These are phyloP conservation scores for Podospora pseudopauciseta DNA, from an alignment of 495 filamentous ascomycete genomes.

Conservation along the genomic window DNA sequence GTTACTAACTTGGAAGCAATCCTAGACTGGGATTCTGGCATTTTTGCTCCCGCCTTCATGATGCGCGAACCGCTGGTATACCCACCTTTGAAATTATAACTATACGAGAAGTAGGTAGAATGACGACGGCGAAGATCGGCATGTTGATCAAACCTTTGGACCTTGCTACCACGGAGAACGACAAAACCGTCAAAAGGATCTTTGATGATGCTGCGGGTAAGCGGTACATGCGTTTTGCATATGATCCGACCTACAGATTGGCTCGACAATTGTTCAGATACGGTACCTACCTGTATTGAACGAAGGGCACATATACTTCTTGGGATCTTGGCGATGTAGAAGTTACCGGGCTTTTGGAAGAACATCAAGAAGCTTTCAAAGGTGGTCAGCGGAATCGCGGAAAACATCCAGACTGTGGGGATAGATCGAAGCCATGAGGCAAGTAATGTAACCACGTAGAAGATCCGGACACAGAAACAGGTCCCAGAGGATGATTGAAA, in stretches of 20 bases:
- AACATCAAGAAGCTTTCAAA: not conserved
- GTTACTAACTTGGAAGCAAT: not conserved
- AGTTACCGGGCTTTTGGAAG: not conserved
- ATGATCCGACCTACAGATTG: conserved; percentile 6
- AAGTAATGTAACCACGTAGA: not conserved
- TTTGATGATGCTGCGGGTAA: conserved; percentile 8
- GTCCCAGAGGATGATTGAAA: not conserved
- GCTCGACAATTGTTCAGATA: conserved; percentile 7
- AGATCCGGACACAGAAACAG: not conserved
- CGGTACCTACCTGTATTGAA: not conserved
- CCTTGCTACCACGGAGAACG: not conserved
- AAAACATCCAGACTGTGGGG: not conserved
- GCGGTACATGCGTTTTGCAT: conserved; percentile 5
- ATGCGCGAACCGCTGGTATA: conserved; percentile 4
- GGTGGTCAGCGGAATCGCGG: not conserved
- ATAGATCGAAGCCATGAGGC: not conserved
- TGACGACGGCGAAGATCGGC: not conserved
- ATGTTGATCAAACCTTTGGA: not conserved
- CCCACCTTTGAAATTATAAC: conserved; percentile 6
- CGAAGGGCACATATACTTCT: not conserved
- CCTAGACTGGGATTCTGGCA: conserved; percentile 8
- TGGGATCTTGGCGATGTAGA: not conserved
- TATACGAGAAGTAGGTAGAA: not conserved
- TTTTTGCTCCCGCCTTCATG: conserved; percentile 13
- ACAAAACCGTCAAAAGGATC: not conserved